These are phyloP conservation scores for Plantago major DNA, from an alignment of 257 asterid species.

Conservation along the genomic window DNA sequence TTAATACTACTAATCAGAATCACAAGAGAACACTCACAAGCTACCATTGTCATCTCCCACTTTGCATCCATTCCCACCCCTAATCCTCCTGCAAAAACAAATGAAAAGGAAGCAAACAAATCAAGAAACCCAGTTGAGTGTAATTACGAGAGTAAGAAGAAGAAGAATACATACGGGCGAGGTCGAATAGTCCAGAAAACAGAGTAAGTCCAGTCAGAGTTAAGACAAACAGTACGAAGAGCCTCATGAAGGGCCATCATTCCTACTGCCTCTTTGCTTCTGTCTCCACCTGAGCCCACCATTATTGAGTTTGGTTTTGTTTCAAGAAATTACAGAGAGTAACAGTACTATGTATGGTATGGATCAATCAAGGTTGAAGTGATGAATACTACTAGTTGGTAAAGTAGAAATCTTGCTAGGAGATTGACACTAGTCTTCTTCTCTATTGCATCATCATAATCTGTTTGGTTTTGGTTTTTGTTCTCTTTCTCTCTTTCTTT, in stretches of 20 bases:
- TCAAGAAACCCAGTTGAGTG: conserved; percentile 1
- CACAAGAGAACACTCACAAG: too few relatives aligned
- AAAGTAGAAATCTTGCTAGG: too few relatives aligned
- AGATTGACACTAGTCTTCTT: too few relatives aligned
- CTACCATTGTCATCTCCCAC: conserved; percentile 98
- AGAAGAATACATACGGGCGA: conserved; percentile 58
- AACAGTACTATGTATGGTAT: too few relatives aligned
- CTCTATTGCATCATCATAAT: too few relatives aligned
- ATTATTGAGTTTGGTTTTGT: too few relatives aligned
- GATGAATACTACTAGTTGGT: too few relatives aligned
- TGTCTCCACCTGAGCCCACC: conserved; percentile 98
- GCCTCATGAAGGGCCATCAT: conserved; percentile 99
- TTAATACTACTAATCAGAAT: too few relatives aligned
- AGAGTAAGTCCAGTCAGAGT: conserved; percentile 98
- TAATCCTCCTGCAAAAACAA: conserved; percentile 61
- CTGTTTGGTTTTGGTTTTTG: too few relatives aligned
- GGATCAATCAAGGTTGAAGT: too few relatives aligned
- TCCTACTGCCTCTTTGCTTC: conserved; percentile 99
- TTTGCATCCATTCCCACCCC: conserved; percentile 98
- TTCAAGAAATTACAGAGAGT: too few relatives aligned
- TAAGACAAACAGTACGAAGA: conserved; percentile 89
- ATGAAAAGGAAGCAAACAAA: not conserved
- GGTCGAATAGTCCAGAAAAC: conserved; percentile 99
- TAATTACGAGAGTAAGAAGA: conserved; percentile 17
- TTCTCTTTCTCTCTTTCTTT: conserved; percentile 12